Base-by-base conservation (phyloP, 1,284 basidiomycete species). In the Leccinum glutinopallens region DNA sequence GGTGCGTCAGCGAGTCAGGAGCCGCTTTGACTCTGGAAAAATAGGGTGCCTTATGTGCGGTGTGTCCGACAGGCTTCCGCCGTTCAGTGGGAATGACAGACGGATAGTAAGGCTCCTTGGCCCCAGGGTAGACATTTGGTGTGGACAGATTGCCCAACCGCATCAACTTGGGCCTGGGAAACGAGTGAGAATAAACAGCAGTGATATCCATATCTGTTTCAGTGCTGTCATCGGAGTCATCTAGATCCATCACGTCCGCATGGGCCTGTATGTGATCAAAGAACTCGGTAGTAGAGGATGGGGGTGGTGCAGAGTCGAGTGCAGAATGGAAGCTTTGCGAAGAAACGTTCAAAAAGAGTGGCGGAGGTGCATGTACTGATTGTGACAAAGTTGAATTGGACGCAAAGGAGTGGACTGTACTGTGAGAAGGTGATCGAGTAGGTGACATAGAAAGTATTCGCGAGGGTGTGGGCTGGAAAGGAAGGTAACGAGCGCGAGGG, bases 161-260 rank as follows among this genome's bases (percentile, higher is more conserved):
- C 77, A 77, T 80, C 22, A 82, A 68, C 66, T 81, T 77, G 46
- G 77, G 67, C 71, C 58, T 72, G 57, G 64, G 72, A 68, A 73
- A 73, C 59, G 68, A 63, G 46, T 69, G 66, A 54, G 67, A 63
- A 64, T 70, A 78, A 46, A 74, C 62, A 39, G 75, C 73, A 39
- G 72, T 67, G 39, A 74, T 12, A 17, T 75, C 74, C 19, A 65
- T 70, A 62, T 77, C 76, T 10, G 69, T 74, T 33, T 75, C 76
- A 32, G 67, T 64, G 54, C 73, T 74, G 37, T 77, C 77, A n/a
- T 79, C 75, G 60, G 75, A 75, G 57, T 77, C 76, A 65, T 89
- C 87, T 59, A 89, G 76, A 70, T 90, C 87, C 83, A 91, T 85
- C 22, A 84, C 86, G 71, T 87, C 87, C 25, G 25, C 83, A 59